A percentile compares a stretch with the other conserved stretches of the same genome.
phyloP scores from a whole-genome alignment of 208 protist species.

The Borovskyia barvae region DNA sequence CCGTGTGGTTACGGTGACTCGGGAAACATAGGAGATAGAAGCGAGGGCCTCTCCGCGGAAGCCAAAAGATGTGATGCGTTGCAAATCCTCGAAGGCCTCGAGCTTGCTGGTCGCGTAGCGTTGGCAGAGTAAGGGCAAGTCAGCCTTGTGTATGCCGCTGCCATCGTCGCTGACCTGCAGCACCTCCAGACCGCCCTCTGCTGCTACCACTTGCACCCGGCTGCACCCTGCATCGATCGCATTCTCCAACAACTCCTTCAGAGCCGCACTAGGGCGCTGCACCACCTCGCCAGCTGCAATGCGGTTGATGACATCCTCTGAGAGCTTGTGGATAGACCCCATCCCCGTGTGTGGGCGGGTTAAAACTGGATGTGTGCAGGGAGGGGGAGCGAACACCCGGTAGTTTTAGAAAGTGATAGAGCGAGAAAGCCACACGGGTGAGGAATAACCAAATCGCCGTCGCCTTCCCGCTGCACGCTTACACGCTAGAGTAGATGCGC shows the following conservation, averaged over 20 bases:
- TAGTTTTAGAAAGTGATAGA: no score
- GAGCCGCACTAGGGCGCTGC: slow-evolving; percentile 94
- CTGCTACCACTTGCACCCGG: slow-evolving; percentile 84
- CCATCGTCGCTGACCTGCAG: slow-evolving; percentile 98
- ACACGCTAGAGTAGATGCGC: no score
- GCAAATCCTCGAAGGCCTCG: slow-evolving; percentile 86
- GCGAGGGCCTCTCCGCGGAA: slow-evolving; percentile 93
- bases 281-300: slow-evolving; percentile 99
- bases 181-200: slow-evolving; percentile 94
- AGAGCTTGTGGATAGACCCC: slow-evolving; percentile 88
- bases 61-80: slow-evolving; percentile 83
- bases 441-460: no score
- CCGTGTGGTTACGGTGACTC: slow-evolving; percentile 72
- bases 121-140: slow-evolving; percentile 96
- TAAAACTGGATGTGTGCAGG: background rate
- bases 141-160: slow-evolving; percentile 93
- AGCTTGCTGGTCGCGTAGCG: slow-evolving; percentile 97
- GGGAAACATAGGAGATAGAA: slow-evolving; percentile 80
- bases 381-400: no score
- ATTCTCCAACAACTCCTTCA: slow-evolving; percentile 99
- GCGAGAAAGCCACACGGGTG: no score
- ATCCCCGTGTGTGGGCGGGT: no score
- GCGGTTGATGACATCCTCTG: slow-evolving; percentile 93
- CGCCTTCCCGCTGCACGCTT: no score
- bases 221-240: slow-evolving; percentile 94